Conservation (phyloP, 805 yeast genomes). For the Kodamaea lidongshanica region DNA sequence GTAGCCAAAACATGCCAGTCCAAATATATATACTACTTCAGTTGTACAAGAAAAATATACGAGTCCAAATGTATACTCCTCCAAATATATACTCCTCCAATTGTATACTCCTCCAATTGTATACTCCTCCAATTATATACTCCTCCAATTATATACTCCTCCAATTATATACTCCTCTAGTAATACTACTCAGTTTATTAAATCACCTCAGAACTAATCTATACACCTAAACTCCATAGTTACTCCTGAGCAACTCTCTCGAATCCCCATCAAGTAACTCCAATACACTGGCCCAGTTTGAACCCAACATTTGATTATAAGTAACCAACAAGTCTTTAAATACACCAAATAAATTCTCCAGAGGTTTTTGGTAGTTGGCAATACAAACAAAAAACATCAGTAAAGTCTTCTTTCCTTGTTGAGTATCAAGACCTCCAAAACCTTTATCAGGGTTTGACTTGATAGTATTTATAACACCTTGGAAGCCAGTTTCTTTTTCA, state of each 20-base stretch:
- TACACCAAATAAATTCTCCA: slow-evolving; percentile 36
- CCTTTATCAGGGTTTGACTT: slow-evolving; percentile 58
- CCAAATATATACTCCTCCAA: no score
- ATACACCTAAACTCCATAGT: slow-evolving; percentile 20
- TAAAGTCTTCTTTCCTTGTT: slow-evolving; percentile 42
- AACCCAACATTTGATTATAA: slow-evolving; percentile 45
- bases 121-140: no score
- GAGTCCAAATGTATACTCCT: no score
- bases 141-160: no score
- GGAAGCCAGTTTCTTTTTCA: slow-evolving; percentile 83
- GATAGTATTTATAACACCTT: slow-evolving; percentile 73
- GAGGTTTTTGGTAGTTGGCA: slow-evolving; percentile 48
- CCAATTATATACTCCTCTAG: no score
- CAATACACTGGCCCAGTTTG: slow-evolving; percentile 31
- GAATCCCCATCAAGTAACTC: slow-evolving; percentile 27
- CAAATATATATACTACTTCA: no score
- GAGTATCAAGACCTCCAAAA: slow-evolving; percentile 41
- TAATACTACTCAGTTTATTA: no score
- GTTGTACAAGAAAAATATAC: no score
- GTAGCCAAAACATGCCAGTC: no score
- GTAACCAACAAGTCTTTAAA: slow-evolving; percentile 42
- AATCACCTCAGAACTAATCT: no score
- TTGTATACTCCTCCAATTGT: no score
- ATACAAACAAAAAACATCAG: slow-evolving; percentile 54
- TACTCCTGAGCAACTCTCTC: slow-evolving; percentile 15